Percentiles rank a stretch among this genome's conserved stretches.
phyloP scores from a whole-genome alignment of 352 stramenopile genomes.

The Stramenopiles sp. region DNA sequence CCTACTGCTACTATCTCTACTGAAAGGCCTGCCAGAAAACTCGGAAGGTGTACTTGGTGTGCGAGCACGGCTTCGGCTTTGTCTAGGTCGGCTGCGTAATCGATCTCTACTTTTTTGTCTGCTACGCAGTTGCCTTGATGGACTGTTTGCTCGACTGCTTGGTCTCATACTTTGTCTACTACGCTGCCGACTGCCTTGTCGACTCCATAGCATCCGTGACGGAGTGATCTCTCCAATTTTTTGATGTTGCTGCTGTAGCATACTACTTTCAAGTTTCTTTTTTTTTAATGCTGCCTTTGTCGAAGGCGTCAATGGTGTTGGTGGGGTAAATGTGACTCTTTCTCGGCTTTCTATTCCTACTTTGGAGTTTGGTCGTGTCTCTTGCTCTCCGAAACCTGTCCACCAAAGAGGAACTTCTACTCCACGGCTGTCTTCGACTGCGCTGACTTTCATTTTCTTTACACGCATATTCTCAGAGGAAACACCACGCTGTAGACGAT shows the following conservation, averaged over 20 bases:
- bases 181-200: background rate
- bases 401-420: background rate
- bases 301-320: background rate
- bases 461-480: background rate
- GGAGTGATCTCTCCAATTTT: background rate
- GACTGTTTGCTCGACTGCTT: background rate
- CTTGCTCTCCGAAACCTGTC: background rate
- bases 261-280: background rate
- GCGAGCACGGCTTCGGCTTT: background rate
- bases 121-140: background rate
- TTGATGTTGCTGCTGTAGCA: background rate
- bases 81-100: background rate
- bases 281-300: background rate
- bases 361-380: background rate
- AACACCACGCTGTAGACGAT: background rate
- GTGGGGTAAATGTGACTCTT: background rate
- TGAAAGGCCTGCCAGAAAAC: background rate
- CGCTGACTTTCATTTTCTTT: background rate
- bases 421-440: background rate
- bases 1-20: background rate
- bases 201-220: background rate
- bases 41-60: conserved; percentile 1
- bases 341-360: background rate
- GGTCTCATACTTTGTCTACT: background rate
- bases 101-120: background rate